These are phyloP conservation scores for Aureobasidium lini DNA, from an alignment of 2,329 filamentous ascomycete species.

Conservation along the genomic window DNA sequence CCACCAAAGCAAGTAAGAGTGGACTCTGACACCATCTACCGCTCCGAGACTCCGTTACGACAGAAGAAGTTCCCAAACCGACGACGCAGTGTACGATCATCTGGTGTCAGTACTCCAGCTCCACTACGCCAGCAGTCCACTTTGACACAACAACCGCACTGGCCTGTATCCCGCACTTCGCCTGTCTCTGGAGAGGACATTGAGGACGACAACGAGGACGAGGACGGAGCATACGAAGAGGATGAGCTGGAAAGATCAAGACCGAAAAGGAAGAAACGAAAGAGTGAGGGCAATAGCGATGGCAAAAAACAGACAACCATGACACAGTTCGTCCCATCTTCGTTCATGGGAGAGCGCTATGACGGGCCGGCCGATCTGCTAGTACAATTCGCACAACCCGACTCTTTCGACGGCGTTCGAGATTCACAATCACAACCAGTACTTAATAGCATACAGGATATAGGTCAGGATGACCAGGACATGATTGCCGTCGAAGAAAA, in stretches of 20 bases:
- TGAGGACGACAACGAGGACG: neutral
- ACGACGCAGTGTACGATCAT: neutral
- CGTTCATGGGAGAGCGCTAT: neutral
- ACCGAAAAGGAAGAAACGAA: conserved; percentile 14
- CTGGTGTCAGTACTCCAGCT: neutral
- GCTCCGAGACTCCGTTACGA: conserved; percentile 4
- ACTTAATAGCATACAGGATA: too few relatives aligned
- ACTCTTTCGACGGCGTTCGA: neutral
- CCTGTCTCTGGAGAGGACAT: neutral
- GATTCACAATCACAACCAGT: neutral
- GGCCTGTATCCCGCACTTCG: neutral
- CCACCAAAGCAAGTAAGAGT: neutral
- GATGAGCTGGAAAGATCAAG: neutral
- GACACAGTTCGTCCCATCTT: conserved; percentile 17
- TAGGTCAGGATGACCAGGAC: neutral
- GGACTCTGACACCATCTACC: conserved; percentile 6
- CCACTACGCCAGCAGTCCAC: conserved; percentile 8
- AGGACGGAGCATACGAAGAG: conserved; percentile 6
- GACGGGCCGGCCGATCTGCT: conserved; percentile 1
- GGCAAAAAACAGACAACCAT: conserved; percentile 17
- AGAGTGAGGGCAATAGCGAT: neutral
- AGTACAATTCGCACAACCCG: neutral
- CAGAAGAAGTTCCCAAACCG: conserved; percentile 14
- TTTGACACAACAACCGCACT: neutral
- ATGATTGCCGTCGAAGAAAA: neutral